phyloP scores from a whole-genome alignment of 108 stramenopile species.

The Cyclotella sp. region DNA sequence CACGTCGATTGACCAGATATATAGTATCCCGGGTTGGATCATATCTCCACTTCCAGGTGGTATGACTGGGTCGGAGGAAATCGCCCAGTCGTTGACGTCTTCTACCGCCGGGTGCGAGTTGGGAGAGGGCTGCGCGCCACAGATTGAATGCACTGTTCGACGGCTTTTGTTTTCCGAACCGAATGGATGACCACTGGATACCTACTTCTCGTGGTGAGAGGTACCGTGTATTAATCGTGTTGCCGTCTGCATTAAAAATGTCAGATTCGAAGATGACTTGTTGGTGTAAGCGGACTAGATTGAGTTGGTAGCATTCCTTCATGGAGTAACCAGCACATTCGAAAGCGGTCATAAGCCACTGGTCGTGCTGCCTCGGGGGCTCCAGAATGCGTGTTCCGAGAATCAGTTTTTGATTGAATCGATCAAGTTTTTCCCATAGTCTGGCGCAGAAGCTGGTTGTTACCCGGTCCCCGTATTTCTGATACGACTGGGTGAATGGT shows the following conservation, averaged over 20 bases:
- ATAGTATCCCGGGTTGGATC: no score
- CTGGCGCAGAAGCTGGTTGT: constrained; percentile 4
- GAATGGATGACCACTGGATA: constrained; percentile 12
- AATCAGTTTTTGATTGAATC: not conserved
- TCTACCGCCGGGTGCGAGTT: not conserved
- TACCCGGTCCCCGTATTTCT: not conserved
- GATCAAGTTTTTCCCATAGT: no score
- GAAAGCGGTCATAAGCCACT: constrained; percentile 13
- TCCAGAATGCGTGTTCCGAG: not conserved
- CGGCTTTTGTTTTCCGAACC: not conserved
- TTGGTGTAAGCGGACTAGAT: constrained; percentile 19
- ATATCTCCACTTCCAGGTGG: no score
- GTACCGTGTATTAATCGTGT: constrained; percentile 15
- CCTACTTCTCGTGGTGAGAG: not conserved
- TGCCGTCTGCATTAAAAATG: constrained; percentile 8
- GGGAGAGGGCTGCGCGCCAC: not conserved
- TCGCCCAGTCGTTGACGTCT: not conserved
- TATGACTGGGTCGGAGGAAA: not conserved
- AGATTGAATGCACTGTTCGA: not conserved
- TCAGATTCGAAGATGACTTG: constrained; percentile 32
- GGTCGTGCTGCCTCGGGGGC: constrained; percentile 7
- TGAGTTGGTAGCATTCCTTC: not conserved
- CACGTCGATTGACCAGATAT: no score
- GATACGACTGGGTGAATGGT: not conserved
- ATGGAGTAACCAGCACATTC: not conserved